Evolutionary conservation across 768 basidiomycete genomes (phyloP).

Genomic region (Macrolepiota dolichaula): DNA sequence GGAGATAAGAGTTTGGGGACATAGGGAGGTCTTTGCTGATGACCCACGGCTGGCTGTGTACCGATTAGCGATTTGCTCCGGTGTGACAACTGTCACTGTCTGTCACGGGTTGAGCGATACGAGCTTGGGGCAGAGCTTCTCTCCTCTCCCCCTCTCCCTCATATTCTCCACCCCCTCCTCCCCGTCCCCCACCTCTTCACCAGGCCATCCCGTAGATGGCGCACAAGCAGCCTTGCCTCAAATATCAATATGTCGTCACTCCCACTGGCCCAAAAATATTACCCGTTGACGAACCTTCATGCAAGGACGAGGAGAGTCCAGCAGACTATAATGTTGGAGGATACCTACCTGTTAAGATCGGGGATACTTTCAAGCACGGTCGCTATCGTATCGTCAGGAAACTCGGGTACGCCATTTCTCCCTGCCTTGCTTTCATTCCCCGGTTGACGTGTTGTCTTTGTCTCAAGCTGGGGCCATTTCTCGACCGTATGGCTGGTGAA

Average conservation of each 20-base stretch:
- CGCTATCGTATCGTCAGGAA: conserved; percentile 88
- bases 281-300: conserved; percentile 59
- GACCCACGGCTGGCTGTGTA: conserved; percentile 7
- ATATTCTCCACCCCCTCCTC: conserved; percentile 18
- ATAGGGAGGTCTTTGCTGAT: not conserved
- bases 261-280: conserved; percentile 65
- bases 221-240: conserved; percentile 61
- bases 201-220: conserved; percentile 48
- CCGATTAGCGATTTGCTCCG: conserved; percentile 8
- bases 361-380: conserved; percentile 79
- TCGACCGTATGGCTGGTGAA: conserved; percentile 92
- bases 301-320: conserved; percentile 80
- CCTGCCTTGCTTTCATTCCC: conserved; percentile 18
- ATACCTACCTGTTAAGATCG: conserved; percentile 77
- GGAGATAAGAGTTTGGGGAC: not conserved
- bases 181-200: conserved; percentile 10
- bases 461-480: conserved; percentile 86
- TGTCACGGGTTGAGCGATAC: conserved; percentile 6
- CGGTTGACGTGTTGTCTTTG: conserved; percentile 12
- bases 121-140: not conserved
- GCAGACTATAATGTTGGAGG: conserved; percentile 81
- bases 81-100: conserved; percentile 19
- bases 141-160: conserved; percentile 10
- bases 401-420: conserved; percentile 57
- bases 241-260: conserved; percentile 75